These are phyloP conservation scores for Pleurozium schreberi DNA, from an alignment of 225 moss, liverwort and hornwort genomes.

Conservation along the genomic window DNA sequence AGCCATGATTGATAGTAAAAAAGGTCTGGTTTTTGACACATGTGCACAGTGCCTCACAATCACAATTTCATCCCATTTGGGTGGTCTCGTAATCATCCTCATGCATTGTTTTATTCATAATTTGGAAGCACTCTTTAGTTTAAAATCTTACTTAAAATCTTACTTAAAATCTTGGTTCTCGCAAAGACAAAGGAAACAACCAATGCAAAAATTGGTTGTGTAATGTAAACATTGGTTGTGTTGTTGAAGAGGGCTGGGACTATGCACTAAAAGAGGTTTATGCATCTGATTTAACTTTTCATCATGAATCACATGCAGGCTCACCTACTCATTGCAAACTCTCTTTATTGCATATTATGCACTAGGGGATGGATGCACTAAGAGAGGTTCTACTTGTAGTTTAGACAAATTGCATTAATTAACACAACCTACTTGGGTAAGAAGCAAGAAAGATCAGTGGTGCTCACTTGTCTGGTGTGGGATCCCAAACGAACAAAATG, in stretches of 20 bases:
- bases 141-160: background rate
- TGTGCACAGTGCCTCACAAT: background rate
- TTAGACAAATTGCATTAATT: background rate
- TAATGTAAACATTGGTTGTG: background rate
- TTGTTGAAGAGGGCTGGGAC: background rate
- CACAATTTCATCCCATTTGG: background rate
- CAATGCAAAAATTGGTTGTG: too few species aligned
- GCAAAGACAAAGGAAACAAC: background rate
- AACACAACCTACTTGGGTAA: too few species aligned
- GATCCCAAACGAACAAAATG: background rate
- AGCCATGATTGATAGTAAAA: background rate
- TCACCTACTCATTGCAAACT: too few species aligned
- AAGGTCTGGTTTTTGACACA: background rate
- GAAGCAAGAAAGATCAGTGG: constrained; percentile 13
- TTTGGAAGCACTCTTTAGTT: background rate
- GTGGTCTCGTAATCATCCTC: background rate
- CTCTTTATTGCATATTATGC: too few species aligned
- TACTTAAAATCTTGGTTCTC: background rate
- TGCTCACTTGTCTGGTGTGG: constrained; percentile 14
- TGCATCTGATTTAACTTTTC: too few species aligned
- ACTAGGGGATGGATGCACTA: too few species aligned
- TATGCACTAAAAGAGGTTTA: too few species aligned
- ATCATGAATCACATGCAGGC: too few species aligned
- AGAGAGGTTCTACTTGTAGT: background rate
- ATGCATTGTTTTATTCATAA: background rate